Conservation (phyloP, 2,329 filamentous ascomycete species). For the Fusarium neocosmosporiellum region DNA sequence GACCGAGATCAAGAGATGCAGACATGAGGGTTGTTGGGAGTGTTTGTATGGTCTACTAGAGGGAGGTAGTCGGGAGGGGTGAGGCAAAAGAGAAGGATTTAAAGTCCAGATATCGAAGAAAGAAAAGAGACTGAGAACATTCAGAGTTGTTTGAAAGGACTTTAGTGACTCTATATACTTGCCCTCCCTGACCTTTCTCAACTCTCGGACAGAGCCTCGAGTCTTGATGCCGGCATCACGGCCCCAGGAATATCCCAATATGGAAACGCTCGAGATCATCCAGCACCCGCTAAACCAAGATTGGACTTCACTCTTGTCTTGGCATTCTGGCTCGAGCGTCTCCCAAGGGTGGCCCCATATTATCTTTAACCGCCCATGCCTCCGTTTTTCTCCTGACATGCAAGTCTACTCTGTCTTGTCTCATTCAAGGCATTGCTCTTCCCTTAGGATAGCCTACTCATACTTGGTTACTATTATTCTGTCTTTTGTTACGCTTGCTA, state of each 20-base stretch:
- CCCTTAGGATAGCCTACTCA: neutral
- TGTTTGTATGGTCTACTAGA: neutral
- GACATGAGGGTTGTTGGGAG: neutral
- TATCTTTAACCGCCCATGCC: neutral
- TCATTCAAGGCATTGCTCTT: neutral
- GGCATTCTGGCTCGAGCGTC: neutral
- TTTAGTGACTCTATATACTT: neutral
- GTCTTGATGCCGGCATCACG: neutral
- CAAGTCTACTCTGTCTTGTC: neutral
- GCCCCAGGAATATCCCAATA: neutral
- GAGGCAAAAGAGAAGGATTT: accelerated
- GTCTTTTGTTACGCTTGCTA: neutral
- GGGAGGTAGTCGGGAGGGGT: neutral
- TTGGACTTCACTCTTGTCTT: neutral
- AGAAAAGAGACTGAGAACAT: too few species aligned
- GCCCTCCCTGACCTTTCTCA: neutral
- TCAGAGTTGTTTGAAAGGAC: neutral
- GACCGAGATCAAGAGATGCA: neutral
- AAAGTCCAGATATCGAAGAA: neutral
- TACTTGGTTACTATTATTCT: too few species aligned
- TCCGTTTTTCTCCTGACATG: neutral
- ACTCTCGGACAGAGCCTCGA: neutral
- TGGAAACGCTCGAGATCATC: neutral
- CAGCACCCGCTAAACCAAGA: neutral
- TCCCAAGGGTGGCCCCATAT: neutral